Percentiles rank a stretch among this genome's conserved stretches.
phyloP scores from a whole-genome alignment of 192 early-diverging fungal genomes.

The Coemansia sp. region DNA sequence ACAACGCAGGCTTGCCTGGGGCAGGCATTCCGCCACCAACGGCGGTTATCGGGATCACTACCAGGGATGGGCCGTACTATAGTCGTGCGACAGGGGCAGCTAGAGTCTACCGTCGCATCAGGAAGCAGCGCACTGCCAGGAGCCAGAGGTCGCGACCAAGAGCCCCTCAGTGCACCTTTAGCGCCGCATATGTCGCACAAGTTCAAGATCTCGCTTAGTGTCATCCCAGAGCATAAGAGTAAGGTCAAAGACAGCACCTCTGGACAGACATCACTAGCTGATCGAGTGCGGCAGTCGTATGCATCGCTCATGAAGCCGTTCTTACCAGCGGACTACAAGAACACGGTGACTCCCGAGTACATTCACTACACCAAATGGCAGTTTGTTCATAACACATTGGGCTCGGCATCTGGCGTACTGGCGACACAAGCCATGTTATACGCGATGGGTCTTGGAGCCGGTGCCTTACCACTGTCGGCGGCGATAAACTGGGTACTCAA shows the following conservation, averaged over 20 bases:
- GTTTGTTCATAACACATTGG: slow-evolving; percentile 76
- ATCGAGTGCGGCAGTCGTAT: slow-evolving; percentile 1
- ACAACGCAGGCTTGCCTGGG: neutral
- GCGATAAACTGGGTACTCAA: slow-evolving; percentile 93
- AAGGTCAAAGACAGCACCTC: neutral
- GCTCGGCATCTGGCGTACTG: slow-evolving; percentile 79
- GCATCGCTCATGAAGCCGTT: slow-evolving; percentile 52
- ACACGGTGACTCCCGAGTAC: slow-evolving; percentile 76
- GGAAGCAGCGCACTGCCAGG: neutral
- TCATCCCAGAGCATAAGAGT: neutral
- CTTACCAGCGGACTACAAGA: slow-evolving; percentile 75
- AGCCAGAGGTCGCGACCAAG: neutral
- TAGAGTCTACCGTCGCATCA: slow-evolving; percentile 1
- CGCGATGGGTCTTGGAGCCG: slow-evolving; percentile 79
- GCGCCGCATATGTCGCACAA: slow-evolving; percentile 6
- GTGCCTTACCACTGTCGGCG: slow-evolving; percentile 75
- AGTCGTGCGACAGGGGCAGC: slow-evolving; percentile 1
- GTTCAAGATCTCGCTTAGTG: neutral
- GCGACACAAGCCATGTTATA: slow-evolving; percentile 85
- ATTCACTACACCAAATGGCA: slow-evolving; percentile 76
- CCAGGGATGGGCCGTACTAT: neutral
- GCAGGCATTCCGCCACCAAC: neutral
- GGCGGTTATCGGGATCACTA: neutral
- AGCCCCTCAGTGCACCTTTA: neutral
- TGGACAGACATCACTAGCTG: neutral